Evolutionary conservation across 2,329 filamentous ascomycete species (phyloP), one percentile per base, ranked within the genome.

Genomic region (Leptoxyphium fumago): DNA sequence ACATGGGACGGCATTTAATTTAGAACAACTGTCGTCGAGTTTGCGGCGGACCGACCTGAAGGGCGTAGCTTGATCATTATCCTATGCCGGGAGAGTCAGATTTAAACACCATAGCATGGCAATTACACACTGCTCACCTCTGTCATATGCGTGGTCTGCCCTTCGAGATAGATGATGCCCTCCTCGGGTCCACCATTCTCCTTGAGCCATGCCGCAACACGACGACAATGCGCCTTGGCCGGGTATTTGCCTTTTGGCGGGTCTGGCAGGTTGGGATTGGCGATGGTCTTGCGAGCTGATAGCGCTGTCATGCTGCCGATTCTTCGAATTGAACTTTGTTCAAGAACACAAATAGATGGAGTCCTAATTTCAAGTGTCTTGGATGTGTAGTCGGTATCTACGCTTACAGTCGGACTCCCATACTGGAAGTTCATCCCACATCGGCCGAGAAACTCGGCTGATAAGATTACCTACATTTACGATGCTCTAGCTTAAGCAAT

Each of bases 91-190:
- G 18, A 40, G 5, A 40, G 13, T 40, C 38, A 17, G 10, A 39
- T 14, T 30, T 15, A 13, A 43, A 34, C 17, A 32, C 42, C 15
- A 41, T 10, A 13, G 11, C 14, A 18, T 15, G 15, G n/a, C 41
- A 30, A 41, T 32, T 29, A 18, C 21, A 29, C 6, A 14, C 39
- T 38, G 48, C 52, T 38, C 50, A 67, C 66, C 58, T 96, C 89
- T 40, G 84, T 75, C 63, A 94, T 71, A 59, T 76, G 79, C 50
- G 80, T 85, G 62, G 81, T 78, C 58, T 88, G 83, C 43, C 80
- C 83, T 68, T 96, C 89, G 39, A 96, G 72, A 61, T 95, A 98
- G 45, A 98, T 73, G 14, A 89, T 72, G 40, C 87, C 88, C 29
- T 68, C 73, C 45, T 71, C 71, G 50, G 76, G 71, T 29, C 82